Conservation (phyloP, 2,329 filamentous ascomycete species). For the Fusarium brevicatenulatum region DNA sequence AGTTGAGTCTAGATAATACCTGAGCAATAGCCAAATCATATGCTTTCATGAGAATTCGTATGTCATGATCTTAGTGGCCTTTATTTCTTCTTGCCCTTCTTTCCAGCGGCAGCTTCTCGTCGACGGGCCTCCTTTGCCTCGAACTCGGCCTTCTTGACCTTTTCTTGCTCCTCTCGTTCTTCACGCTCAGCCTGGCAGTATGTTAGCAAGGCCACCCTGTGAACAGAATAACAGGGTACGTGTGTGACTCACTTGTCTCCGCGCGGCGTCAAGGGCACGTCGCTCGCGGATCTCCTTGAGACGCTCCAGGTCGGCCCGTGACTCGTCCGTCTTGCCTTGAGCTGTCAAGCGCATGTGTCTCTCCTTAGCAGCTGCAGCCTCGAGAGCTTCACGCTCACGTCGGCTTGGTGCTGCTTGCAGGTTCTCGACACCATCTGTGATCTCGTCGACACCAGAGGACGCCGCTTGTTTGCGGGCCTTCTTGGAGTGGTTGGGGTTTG, state of each 20-base stretch:
- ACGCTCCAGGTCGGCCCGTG: conserved; percentile 86
- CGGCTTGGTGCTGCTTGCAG: conserved; percentile 58
- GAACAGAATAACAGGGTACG: no score
- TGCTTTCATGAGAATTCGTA: conserved; percentile 2
- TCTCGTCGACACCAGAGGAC: conserved; percentile 57
- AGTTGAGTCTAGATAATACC: not conserved
- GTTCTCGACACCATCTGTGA: conserved; percentile 66
- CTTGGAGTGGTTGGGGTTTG: conserved; percentile 92
- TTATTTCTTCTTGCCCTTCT: conserved; percentile 62
- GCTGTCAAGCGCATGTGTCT: conserved; percentile 91
- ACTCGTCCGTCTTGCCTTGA: conserved; percentile 96
- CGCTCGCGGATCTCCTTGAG: conserved; percentile 85
- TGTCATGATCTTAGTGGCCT: not conserved
- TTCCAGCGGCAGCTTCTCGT: conserved; percentile 60
- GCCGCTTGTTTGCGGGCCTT: conserved; percentile 70
- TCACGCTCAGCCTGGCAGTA: conserved; percentile 65
- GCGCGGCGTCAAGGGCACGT: conserved; percentile 82
- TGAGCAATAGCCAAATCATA: not conserved
- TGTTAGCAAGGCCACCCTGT: conserved; percentile 32
- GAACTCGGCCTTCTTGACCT: conserved; percentile 59
- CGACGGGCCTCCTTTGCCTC: conserved; percentile 65
- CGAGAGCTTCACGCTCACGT: conserved; percentile 76
- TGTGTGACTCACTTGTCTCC: conserved; percentile 73
- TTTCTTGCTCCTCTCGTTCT: conserved; percentile 63
- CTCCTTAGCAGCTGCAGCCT: conserved; percentile 89